phyloP scores from a whole-genome alignment of 805 yeast species.

The Metschnikowia reukaufii region DNA sequence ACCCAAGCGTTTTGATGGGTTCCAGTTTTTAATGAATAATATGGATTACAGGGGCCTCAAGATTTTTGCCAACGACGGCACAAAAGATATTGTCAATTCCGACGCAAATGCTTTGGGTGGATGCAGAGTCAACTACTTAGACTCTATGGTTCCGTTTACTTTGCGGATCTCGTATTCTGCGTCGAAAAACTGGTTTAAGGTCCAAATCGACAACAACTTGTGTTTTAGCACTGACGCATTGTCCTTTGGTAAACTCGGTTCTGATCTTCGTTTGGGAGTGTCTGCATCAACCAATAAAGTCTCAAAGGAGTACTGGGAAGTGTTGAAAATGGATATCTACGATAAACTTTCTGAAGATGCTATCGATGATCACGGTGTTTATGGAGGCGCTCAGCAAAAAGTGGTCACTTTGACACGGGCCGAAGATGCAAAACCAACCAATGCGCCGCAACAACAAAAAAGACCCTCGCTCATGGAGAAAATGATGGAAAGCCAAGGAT shows the following conservation, averaged over 20 bases:
- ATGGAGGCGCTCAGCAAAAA: slow-evolving; percentile 43
- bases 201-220: slow-evolving; percentile 71
- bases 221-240: slow-evolving; percentile 66
- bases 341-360: slow-evolving; percentile 55
- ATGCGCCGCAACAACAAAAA: slow-evolving; percentile 17
- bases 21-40: slow-evolving; percentile 59
- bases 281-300: slow-evolving; percentile 40
- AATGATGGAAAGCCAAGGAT: slow-evolving; percentile 26
- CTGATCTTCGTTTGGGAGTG: slow-evolving; percentile 51
- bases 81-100: slow-evolving; percentile 32
- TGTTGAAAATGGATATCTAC: slow-evolving; percentile 58
- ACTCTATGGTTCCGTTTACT: slow-evolving; percentile 68
- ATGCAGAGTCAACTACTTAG: slow-evolving; percentile 60
- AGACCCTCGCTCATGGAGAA: slow-evolving; percentile 42
- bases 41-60: slow-evolving; percentile 51
- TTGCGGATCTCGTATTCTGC: slow-evolving; percentile 61
- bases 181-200: slow-evolving; percentile 47
- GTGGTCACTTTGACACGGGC: slow-evolving; percentile 22
- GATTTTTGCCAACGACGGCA: slow-evolving; percentile 62
- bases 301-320: slow-evolving; percentile 60
- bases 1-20: slow-evolving; percentile 59
- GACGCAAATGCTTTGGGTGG: slow-evolving; percentile 47
- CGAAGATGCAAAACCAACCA: slow-evolving; percentile 3
- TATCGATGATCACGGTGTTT: slow-evolving; percentile 54
- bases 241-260: slow-evolving; percentile 36